Evolutionary conservation across 352 stramenopile species (phyloP), one percentile per base, ranked within the genome.

Genomic region (Thalassiosira livingstoniorum): DNA sequence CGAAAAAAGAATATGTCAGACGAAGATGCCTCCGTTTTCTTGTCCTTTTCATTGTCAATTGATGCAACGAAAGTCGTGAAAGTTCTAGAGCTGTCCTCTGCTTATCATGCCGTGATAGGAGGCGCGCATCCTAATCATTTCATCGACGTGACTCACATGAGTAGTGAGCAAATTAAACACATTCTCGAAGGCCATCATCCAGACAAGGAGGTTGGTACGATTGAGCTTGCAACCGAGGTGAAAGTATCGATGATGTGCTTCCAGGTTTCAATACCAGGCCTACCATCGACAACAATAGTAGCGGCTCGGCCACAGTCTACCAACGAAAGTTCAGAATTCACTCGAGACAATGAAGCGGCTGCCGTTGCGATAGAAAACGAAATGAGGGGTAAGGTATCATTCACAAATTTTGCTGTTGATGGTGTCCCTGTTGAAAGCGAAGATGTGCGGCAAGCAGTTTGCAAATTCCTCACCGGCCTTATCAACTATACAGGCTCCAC

Each of bases 401-500:
- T 74, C 35, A n/a, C 29, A 31, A 64, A 62, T 53, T 74, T 74
- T 74, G 43, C 43, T 25, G 65, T 74, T 15, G 65, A 74, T 63
- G 10, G 65, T 37, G 65, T 74, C n/a, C 37, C 65, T 2, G n/a
- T 37, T 35, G 65, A 74, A 39, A 35, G 15, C 7, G 23, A 47
- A 5, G 65, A 74, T 63, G 65, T 74, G 31, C 61, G 61, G 65
- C 18, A 10, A 54, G 31, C 65, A 45, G 63, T 74, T 45, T 62
- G 47, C 34, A 53, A 74, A 7, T 74, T 74, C 65, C 27, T 74
- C 10, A 15, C 15, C 29, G 65, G 43, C 10, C 2, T n/a, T 13
- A 3, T 31, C 18, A 18, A 70, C 29, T 23, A 70, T 37, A 7
- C 29, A 23, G 62, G 32, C 54, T 15, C 62, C 7, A 23, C 29